A percentile compares a stretch with the other conserved stretches of the same genome.
These are phyloP conservation scores for Ogataea paraovalis DNA, from an alignment of 805 yeast genomes.

Conservation along the genomic window DNA sequence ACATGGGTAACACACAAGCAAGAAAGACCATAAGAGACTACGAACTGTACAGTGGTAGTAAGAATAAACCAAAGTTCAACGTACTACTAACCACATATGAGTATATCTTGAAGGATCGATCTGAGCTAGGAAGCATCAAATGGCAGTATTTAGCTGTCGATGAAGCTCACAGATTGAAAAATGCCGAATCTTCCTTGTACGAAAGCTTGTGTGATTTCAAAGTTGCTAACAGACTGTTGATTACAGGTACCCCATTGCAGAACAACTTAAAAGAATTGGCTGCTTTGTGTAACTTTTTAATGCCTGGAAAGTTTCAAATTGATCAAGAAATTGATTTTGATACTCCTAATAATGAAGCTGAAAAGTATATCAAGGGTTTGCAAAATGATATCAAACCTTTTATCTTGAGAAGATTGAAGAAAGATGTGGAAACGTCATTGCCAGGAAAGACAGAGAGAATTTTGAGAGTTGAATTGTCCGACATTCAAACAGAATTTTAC, in stretches of 20 bases:
- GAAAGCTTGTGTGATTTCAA: conserved; percentile 82
- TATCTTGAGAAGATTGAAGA: conserved; percentile 87
- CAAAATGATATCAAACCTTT: conserved; percentile 87
- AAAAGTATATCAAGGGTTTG: conserved; percentile 77
- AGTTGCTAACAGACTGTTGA: conserved; percentile 77
- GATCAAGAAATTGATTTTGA: conserved; percentile 96
- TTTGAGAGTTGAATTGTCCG: conserved; percentile 90
- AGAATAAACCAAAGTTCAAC: conserved; percentile 79
- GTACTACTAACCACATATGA: conserved; percentile 93
- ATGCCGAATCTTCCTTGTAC: conserved; percentile 88
- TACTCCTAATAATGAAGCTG: conserved; percentile 82
- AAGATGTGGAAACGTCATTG: conserved; percentile 94
- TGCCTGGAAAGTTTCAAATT: conserved; percentile 90
- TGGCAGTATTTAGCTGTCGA: conserved; percentile 99
- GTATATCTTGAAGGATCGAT: conserved; percentile 85
- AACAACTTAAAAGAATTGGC: conserved; percentile 94
- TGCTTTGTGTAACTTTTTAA: conserved; percentile 87
- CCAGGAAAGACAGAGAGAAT: conserved; percentile 97
- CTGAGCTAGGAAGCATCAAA: conserved; percentile 72
- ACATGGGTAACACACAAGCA: conserved; percentile 87
- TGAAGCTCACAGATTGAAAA: conserved; percentile 95
- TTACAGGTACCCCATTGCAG: conserved; percentile 98
- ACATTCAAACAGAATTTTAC: conserved; percentile 91
- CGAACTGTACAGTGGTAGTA: conserved; percentile 68
- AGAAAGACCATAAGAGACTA: conserved; percentile 77